Base-by-base conservation (phyloP, 1,139 yeast genomes). In the Yamadazyma diddensiae region DNA sequence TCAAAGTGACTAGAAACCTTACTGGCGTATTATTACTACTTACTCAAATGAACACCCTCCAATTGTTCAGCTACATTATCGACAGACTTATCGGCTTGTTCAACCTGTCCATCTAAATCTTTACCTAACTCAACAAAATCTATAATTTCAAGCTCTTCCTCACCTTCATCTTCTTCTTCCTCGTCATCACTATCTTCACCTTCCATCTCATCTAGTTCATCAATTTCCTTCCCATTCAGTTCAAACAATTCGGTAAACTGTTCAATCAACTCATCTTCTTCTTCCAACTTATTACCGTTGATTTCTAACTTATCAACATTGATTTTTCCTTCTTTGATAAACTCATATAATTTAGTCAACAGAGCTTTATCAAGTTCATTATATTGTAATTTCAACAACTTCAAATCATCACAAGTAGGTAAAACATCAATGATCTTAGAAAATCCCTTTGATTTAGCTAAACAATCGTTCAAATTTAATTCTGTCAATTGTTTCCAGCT, bases 161-260 rank as follows among this genome's bases (percentile, higher is more conserved):
- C 80, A 11, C 65, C 78, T 14, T 71, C 83, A 5, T 77, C 84
- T 4, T 74, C 83, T 10, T 74, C 83, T 5, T 76, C 85, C 7
- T 77, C 86, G 19, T 80, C 92, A 15, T 85, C 97, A 39, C 86
- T 81, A 45, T 85, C 88, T 30, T 79, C 70, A 55, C 87, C 96
- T 62, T 92, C 98, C 65, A 94, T 75, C 49, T 92, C 98, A 49
- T 92, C 97, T 38, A 88, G 70, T 48, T 88, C 97, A 50, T 88
- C 97, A 20, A 92, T 59, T 55, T 82, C 94, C 52, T 88, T 77
- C 26, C 71, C 74, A 41, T 79, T 86, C 26, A 71, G 74, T 42
- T 79, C 86, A 46, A 92, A 88, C 15, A 82, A 57, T 15, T 67
- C 75, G 21, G 40, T 51, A 36, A 65, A 63, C 31, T 53, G 43